Percentiles rank a stretch among this genome's conserved stretches.
These are phyloP conservation scores for Plectosphaerella cucumerina DNA, from an alignment of 2,329 filamentous ascomycete genomes.

Conservation along the genomic window DNA sequence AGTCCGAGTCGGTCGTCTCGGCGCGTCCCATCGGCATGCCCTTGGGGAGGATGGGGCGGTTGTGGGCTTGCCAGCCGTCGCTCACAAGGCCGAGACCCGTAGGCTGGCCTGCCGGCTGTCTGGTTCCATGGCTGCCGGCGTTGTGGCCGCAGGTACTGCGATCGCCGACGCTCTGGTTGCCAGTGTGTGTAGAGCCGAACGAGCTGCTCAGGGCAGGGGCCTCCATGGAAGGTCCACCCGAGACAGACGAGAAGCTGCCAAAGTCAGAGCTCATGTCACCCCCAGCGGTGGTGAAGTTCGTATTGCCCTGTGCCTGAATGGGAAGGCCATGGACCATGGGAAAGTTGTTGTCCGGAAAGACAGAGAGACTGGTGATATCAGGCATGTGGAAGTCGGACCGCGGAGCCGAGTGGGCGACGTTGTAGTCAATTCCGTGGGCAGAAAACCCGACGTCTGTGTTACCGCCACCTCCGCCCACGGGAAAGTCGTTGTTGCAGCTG, in stretches of 20 bases:
- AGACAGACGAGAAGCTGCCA: conserved; percentile 11
- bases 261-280: background rate
- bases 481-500: no score
- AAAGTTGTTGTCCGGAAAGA: background rate
- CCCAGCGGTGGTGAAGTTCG: background rate
- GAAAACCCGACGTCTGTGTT: no score
- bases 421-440: background rate
- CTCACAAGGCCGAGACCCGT: no score
- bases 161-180: background rate
- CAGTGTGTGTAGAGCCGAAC: conserved; percentile 4
- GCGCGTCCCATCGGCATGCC: background rate
- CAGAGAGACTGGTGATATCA: background rate
- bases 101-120: no score
- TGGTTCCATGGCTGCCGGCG: no score
- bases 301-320: background rate
- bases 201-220: background rate
- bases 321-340: background rate
- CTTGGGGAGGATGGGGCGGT: background rate
- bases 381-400: conserved; percentile 1
- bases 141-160: background rate
- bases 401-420: no score
- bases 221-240: background rate
- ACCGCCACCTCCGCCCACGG: no score
- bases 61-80: background rate
- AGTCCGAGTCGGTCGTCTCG: conserved; percentile 1